Evolutionary conservation across 805 yeast species (phyloP), one percentile per base, ranked within the genome.

Genomic region (Kodamaea neixiangensis): DNA sequence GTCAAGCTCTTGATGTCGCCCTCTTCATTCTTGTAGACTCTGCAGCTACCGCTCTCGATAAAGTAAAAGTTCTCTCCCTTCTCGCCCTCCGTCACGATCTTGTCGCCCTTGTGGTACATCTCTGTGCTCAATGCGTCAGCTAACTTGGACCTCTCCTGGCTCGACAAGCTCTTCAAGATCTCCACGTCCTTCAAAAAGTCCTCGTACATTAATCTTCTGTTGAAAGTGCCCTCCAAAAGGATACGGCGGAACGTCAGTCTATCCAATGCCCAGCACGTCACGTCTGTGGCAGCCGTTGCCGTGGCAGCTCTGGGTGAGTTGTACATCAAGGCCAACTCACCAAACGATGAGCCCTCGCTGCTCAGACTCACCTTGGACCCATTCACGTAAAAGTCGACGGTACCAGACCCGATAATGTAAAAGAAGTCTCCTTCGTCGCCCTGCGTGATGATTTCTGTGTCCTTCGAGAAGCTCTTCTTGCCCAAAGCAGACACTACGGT

Each of bases 251-350:
- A 94, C 1, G 97, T 92, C 62, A 86, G 75, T 64, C 99, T 83
- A 71, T 94, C 99, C 59, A 94, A 78, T 1, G 96, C 94, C 97
- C 97, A 93, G 57, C 76, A 71, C 13, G 73, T 68, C 47, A 93
- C 76, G 29, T 82, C 82, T 61, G 86, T 79, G 54, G 87, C 89
- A 6, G 87, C 77, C 19, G 76, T 68, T 1, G 89, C 97, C 1
- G 98, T 90, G 7, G 98, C 98, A 6, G 98, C 98, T 71, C 99
- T 85, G 54, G 97, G 97, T 15, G 97, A 85, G 68, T 94, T 93
- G 75, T 94, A 93, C 97, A 94, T 91, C 61, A 94, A 79, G 2
- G 99, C 99, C 63, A 94, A 79, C 70, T 94, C 99, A 65, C 99
- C 99, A 70, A 94, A 94, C 42, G 93, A 85, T 3, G 96, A 82